Evolutionary conservation across 371 early-diverging fungal genomes (phyloP), one percentile per base, ranked within the genome.

Genomic region (Mortierella sp.): DNA sequence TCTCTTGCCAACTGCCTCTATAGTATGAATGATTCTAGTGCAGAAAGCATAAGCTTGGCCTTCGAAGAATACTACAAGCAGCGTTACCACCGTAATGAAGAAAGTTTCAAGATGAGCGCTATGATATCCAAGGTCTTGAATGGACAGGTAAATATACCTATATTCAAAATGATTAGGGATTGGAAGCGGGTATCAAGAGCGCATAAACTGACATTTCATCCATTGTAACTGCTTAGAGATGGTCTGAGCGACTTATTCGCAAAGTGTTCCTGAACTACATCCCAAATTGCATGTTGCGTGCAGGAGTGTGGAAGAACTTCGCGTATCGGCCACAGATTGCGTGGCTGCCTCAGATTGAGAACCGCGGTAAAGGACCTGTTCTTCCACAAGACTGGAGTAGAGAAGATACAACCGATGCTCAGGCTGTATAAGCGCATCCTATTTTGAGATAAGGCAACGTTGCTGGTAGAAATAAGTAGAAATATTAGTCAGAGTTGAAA

Each of bases 81-180:
- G 20, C 62, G 70, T 1, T 62, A 62, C 12, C 55, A 39, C 11
- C 70, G 55, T 16, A 62, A 37, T 14, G 51, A 26, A 20, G 24
- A 14, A 18, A 11, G 24, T 18, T 40, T 62, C 28, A 35, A 62
- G 4, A 24, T 22, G 26, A 70, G 70, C 55, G 39, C 32, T 14
- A 12, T 37, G 16, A 39, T 54, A 2, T 37, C 37, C 28, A 70
- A 54, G 28, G 22, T 62, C 37, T n/a, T 62, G n/a, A 43, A 59
- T 22, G 68, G 68, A 11, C 68, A 67, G 68, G 68, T 58, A 59
- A n/a, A n/a, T n/a, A n/a, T n/a, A n/a, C n/a, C n/a, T n/a, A n/a
- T n/a, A n/a, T n/a, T n/a, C n/a, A n/a, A n/a, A n/a, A n/a, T n/a
- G n/a, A n/a, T n/a, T n/a, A n/a, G n/a, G n/a, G n/a, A n/a, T n/a